Percentiles rank a stretch among this genome's conserved stretches.
Conservation (phyloP, 2,329 filamentous ascomycete genomes). For the Trichoderma simmonsii region DNA sequence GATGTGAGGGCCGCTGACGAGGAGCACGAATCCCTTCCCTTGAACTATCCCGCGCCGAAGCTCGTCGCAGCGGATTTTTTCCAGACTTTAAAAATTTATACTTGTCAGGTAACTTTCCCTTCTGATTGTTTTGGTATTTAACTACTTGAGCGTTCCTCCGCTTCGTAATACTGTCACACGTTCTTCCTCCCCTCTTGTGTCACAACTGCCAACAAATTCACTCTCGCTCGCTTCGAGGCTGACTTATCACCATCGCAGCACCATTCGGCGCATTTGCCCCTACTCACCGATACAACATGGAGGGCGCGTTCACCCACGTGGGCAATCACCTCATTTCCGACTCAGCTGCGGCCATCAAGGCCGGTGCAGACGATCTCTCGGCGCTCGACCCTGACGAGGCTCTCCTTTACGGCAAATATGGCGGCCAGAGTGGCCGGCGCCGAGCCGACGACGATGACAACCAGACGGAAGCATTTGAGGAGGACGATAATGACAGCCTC, state of each 20-base stretch:
- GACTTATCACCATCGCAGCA: constrained; percentile 4
- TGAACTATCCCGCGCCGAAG: constrained; percentile 27
- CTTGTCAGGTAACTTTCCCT: neutral
- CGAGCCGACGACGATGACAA: constrained; percentile 87
- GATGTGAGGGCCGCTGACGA: constrained; percentile 37
- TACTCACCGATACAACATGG: constrained; percentile 53
- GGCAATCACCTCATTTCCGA: constrained; percentile 84
- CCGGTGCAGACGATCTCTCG: constrained; percentile 71
- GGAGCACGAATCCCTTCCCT: constrained; percentile 30
- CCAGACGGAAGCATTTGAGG: constrained; percentile 76
- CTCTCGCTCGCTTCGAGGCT: neutral
- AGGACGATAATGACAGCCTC: constrained; percentile 74
- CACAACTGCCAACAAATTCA: neutral
- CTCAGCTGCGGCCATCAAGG: constrained; percentile 83
- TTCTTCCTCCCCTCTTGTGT: neutral
- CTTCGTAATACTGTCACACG: neutral
- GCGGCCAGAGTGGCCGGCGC: constrained; percentile 60
- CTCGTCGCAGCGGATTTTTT: constrained; percentile 21
- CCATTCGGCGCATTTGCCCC: constrained; percentile 11
- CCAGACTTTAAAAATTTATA: neutral
- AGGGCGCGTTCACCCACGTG: constrained; percentile 83
- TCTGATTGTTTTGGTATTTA: neutral
- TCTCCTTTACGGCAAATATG: constrained; percentile 69
- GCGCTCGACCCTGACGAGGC: constrained; percentile 75
- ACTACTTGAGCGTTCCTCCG: neutral